These are phyloP conservation scores for Penicillium turbatum DNA, from an alignment of 495 filamentous ascomycete genomes.

Conservation along the genomic window DNA sequence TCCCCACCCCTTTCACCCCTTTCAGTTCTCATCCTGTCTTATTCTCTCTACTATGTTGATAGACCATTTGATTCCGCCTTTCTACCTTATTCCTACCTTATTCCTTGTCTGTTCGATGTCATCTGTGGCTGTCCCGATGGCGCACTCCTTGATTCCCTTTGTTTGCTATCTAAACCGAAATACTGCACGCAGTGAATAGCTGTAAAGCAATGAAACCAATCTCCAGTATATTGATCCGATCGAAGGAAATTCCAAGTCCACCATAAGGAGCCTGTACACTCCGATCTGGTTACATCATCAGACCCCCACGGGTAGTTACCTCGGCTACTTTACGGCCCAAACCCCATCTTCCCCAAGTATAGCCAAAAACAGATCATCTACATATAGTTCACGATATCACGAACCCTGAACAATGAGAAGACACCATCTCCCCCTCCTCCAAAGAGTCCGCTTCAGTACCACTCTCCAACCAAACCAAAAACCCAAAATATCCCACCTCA, in stretches of 20 bases:
- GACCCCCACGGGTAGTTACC: conserved; percentile 4
- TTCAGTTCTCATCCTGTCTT: conserved; percentile 28
- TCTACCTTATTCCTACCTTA: conserved; percentile 12
- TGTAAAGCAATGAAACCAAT: neutral
- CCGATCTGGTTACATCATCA: conserved; percentile 4
- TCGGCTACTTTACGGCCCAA: neutral
- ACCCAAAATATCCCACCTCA: neutral
- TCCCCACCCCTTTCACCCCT: neutral
- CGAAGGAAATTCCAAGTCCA: neutral
- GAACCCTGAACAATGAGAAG: neutral
- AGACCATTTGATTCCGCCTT: conserved; percentile 15
- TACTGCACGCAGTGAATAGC: neutral
- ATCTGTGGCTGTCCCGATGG: conserved; percentile 5
- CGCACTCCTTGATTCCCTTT: neutral
- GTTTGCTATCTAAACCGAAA: neutral
- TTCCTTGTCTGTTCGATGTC: neutral
- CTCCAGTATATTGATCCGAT: neutral
- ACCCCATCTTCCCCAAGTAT: neutral
- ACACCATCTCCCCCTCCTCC: neutral
- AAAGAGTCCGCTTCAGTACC: neutral
- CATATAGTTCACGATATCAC: neutral
- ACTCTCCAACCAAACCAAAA: neutral
- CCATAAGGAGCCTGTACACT: neutral
- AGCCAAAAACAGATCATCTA: neutral
- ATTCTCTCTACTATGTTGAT: conserved; percentile 23